These are phyloP conservation scores for Candida endomychidarum DNA, from an alignment of 805 yeast species.

Conservation along the genomic window DNA sequence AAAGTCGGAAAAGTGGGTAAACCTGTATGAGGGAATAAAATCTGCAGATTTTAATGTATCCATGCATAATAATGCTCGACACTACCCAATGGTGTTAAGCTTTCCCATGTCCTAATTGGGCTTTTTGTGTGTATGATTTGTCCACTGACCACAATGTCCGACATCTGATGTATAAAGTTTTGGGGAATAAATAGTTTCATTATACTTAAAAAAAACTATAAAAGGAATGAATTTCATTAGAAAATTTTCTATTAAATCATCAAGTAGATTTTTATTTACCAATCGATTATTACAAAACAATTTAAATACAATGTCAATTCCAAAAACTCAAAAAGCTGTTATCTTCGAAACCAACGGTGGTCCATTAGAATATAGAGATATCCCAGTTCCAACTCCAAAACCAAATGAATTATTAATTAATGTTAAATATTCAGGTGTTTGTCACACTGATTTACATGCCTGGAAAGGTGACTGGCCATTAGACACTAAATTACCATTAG, in stretches of 20 bases:
- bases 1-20: constrained; percentile 6
- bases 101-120: not conserved
- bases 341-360: constrained; percentile 44
- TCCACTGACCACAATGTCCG: constrained; percentile 2
- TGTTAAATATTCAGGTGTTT: constrained; percentile 47
- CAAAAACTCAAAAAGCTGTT: constrained; percentile 44
- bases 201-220: constrained; percentile 3
- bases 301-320: constrained; percentile 23
- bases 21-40: not conserved
- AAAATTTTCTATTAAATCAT: constrained; percentile 4
- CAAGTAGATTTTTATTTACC: constrained; percentile 7
- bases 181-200: not conserved
- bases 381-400: constrained; percentile 44
- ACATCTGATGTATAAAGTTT: constrained; percentile 4
- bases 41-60: not conserved
- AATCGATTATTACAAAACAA: constrained; percentile 1
- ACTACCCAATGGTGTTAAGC: not conserved
- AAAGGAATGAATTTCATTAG: constrained; percentile 6
- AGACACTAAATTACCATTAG: constrained; percentile 45
- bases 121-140: not conserved
- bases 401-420: constrained; percentile 42
- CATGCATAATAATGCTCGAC: constrained; percentile 3
- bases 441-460: constrained; percentile 49
- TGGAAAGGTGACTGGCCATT: constrained; percentile 51
- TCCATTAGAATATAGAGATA: constrained; percentile 40